Evolutionary conservation across 2,329 filamentous ascomycete genomes (phyloP), one percentile per base, ranked within the genome.

Genomic region (Epichloe gansuensis): DNA sequence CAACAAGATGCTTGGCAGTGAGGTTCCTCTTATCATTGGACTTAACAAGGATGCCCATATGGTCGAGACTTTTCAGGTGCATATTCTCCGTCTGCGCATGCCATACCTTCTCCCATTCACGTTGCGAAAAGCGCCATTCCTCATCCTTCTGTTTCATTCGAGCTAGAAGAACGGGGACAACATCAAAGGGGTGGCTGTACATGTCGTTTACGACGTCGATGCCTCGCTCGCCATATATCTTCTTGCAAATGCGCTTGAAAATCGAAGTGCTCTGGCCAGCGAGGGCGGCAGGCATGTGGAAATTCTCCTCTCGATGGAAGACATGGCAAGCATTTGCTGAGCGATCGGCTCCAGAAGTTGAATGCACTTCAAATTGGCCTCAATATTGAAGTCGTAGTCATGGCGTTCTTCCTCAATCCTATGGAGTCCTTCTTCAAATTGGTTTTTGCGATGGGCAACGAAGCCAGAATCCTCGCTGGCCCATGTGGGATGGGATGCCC

Each of bases 71-170:
- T 73, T 90, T 94, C 71, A 94, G 88, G 69, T 96, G 95, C 73
- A 95, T 91, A 62, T 86, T 85, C 64, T 95, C 86, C 25, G 91
- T 97, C 71, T 97, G 93, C 48, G 89, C 85, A 57, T 93, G 89
- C 93, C 93, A 98, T 7, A 98, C 90, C 70, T 96, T 96, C 68
- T 97, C 91, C 93, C 93, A 98, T 66, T 98, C 94, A 35, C 93
- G 88, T 75, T 88, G 91, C 5, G 89, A 91, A 60, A 94, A 91
- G 58, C 95, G 89, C 93, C 93, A 98, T 63, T 97, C 91, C 67
- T 98, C 93, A 45, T 94, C 85, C 67, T 97, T 96, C 62, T 94
- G 88, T 72, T 97, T 97, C 60, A 98, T 77, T 12, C 93, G 82
- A 50, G 88, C 85, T 55, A 98, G 75, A 31, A 98, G 80, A 39